Evolutionary conservation across 371 early-diverging fungal genomes (phyloP).

Genomic region (Cokeromyces recurvatus): DNA sequence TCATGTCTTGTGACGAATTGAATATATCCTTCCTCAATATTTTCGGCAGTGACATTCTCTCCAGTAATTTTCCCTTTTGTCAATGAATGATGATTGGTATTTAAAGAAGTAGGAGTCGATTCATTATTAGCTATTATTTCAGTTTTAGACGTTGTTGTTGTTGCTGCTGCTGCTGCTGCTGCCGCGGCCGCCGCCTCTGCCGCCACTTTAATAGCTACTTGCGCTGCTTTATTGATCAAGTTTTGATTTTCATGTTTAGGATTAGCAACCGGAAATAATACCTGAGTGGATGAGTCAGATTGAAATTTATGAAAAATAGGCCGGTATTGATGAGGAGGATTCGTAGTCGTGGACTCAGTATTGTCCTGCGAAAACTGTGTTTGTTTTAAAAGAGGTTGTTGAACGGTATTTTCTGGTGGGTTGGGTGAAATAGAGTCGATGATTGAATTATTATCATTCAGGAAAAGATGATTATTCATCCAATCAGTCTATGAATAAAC

Average conservation of each 20-base stretch:
- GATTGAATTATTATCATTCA: constrained; percentile 5
- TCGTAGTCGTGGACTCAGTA: too few relatives aligned
- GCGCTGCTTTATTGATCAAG: too few relatives aligned
- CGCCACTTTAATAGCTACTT: not conserved
- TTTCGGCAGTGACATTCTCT: constrained; percentile 29
- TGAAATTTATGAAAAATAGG: too few relatives aligned
- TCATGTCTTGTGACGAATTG: constrained; percentile 43
- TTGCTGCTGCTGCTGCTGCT: not conserved
- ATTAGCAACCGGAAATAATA: too few relatives aligned
- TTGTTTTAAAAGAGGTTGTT: too few relatives aligned
- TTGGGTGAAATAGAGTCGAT: too few relatives aligned
- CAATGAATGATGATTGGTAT: not conserved
- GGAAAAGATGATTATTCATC: constrained; percentile 13
- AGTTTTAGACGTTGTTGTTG: not conserved
- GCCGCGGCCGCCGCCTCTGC: too few relatives aligned
- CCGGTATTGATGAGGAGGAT: too few relatives aligned
- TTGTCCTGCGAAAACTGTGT: too few relatives aligned
- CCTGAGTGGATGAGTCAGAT: too few relatives aligned
- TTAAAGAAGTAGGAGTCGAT: not conserved
- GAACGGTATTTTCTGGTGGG: too few relatives aligned
- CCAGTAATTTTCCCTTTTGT: constrained; percentile 21
- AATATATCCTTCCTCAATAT: constrained; percentile 42
- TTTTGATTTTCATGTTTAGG: too few relatives aligned
- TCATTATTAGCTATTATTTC: not conserved
- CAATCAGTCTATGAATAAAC: constrained; percentile 14